Evolutionary conservation across 192 early-diverging fungal species (phyloP).

Genomic region (Backusella morwellensis): DNA sequence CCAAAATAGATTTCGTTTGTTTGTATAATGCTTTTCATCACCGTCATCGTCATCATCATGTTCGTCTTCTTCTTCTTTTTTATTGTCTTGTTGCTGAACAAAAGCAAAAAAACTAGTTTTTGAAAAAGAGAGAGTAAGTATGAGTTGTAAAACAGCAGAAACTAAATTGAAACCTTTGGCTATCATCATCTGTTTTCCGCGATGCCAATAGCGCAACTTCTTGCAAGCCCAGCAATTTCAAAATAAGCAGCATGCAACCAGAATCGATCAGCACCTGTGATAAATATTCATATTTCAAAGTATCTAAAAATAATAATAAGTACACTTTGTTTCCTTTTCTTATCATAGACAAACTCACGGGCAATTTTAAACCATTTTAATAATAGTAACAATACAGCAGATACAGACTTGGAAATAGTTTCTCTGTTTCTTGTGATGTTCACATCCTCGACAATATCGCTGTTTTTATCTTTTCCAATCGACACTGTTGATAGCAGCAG

Average conservation of each 20-base stretch:
- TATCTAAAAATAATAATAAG: conserved; percentile 40
- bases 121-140: background rate
- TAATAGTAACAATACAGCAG: conserved; percentile 63
- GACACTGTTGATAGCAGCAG: conserved; percentile 44
- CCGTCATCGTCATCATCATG: conserved; percentile 3
- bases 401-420: conserved; percentile 71
- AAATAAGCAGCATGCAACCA: conserved; percentile 75
- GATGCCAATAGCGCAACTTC: conserved; percentile 46
- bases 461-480: conserved; percentile 3
- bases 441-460: conserved; percentile 32
- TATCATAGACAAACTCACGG: conserved; percentile 35
- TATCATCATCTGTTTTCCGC: conserved; percentile 50
- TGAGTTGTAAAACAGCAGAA: background rate
- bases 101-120: conserved; percentile 9
- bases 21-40: conserved; percentile 12
- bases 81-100: background rate
- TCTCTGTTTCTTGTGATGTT: conserved; percentile 69
- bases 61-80: background rate
- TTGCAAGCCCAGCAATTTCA: conserved; percentile 82
- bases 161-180: conserved; percentile 31
- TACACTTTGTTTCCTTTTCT: background rate
- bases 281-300: conserved; percentile 75
- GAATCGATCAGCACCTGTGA: conserved; percentile 79
- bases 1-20: conserved; percentile 62
- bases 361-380: conserved; percentile 66